Evolutionary conservation across 208 protist species (phyloP), one percentile per base, ranked within the genome.

Genomic region (Endotrypanum monterogeii): DNA sequence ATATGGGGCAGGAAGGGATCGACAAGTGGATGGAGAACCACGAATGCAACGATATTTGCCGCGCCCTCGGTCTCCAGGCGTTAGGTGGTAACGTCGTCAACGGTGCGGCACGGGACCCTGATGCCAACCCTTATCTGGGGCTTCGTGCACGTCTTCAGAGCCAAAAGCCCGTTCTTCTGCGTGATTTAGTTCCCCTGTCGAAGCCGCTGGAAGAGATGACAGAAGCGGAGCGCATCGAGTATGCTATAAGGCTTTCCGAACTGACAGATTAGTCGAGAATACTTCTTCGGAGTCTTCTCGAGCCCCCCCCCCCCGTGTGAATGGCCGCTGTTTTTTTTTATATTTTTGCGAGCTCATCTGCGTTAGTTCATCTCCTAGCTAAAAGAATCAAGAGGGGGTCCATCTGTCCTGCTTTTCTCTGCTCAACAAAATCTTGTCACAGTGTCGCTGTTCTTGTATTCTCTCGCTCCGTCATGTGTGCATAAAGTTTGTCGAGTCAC

Each of bases 1-100:
- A 96, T 78, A 89, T 94, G 82, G 90, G 92, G 16, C 79, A 87
- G 67, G 85, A 93, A 55, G 92, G 92, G 35, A 95, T 96, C 37
- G 78, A 92, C 56, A 92, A 93, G 79, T 96, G 85, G 84, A 72
- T 93, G 25, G 82, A 78, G 67, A 85, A 83, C 71, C 92, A 96
- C 71, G 28, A 75, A 74, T 96, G 92, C 79, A 93, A 93, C 46
- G 66, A 84, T 3, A 86, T 94, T 48, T 95, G 91, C 71, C 63
- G 76, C n/a, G 85, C 87, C 6, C 54, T 95, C 2, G 80, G 87
- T 2, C 71, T 95, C 28, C 84, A 85, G 63, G 76, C 86, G 4
- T 65, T 95, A 46, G 14, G 71, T 56, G 79, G 75, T 3, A 70
- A 70, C 14, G 74, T 62, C 20, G 52, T 76, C 23, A 57, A 25